phyloP scores from a whole-genome alignment of 345 rosid species.

The Eucalyptus regnans region DNA sequence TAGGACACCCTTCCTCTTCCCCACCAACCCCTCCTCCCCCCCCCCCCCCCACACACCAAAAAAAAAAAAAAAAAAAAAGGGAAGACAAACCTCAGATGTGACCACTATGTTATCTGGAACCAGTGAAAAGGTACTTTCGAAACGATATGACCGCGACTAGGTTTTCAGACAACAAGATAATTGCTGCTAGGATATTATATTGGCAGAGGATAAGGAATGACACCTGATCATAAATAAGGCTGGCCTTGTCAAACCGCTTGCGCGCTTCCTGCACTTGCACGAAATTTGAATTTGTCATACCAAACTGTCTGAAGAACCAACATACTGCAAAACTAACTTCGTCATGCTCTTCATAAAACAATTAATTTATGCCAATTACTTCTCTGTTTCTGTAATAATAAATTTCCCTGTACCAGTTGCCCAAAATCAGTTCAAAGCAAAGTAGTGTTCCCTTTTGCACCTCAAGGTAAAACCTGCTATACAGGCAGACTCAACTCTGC shows the following conservation, averaged over 20 bases:
- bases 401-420: neutral
- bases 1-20: neutral
- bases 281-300: neutral
- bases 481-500: neutral
- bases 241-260: conserved; percentile 93
- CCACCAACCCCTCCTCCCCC: accelerated
- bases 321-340: neutral
- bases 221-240: conserved; percentile 94
- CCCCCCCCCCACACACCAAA: too few relatives aligned
- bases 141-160: neutral
- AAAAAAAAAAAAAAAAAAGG: neutral
- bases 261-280: conserved; percentile 78
- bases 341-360: neutral
- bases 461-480: neutral
- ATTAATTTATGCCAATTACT: neutral
- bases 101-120: neutral
- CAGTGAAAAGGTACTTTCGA: neutral
- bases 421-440: neutral
- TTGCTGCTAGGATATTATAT: neutral
- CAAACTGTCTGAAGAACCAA: neutral
- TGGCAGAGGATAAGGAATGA: neutral
- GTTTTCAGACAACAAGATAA: neutral
- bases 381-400: neutral
- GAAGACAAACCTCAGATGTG: neutral
- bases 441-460: neutral